Conservation (phyloP, 306 rosid species). For the Ormosia emarginata region DNA sequence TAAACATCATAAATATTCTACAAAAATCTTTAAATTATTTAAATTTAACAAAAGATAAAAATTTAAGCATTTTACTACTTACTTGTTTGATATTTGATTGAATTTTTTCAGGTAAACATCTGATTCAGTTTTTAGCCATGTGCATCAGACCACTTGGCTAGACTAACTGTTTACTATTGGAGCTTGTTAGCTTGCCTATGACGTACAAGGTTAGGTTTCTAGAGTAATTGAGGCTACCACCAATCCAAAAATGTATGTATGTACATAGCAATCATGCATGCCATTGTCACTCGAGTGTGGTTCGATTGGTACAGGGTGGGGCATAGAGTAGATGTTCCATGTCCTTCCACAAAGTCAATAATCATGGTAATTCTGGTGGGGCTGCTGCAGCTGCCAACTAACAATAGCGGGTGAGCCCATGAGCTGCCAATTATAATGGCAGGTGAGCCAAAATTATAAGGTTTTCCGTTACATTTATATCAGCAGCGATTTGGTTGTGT, state of each 20-base stretch:
- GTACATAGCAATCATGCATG: not conserved
- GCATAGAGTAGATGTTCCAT: not conserved
- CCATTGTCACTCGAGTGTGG: not conserved
- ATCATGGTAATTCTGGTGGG: constrained; percentile 2
- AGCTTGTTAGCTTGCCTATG: not conserved
- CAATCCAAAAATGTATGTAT: not conserved
- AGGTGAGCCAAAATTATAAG: constrained; percentile 3
- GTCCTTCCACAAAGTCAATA: not conserved
- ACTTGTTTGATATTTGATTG: not conserved
- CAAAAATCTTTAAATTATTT: not conserved
- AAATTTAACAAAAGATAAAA: not conserved
- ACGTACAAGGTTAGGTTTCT: not conserved
- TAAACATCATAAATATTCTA: not conserved
- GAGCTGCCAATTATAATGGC: constrained; percentile 7
- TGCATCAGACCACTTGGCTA: not conserved
- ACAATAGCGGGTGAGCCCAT: not conserved
- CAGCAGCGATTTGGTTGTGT: not conserved
- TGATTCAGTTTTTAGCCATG: not conserved
- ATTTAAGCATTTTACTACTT: not conserved
- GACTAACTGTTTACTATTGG: not conserved
- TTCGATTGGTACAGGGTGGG: not conserved
- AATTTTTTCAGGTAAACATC: no score
- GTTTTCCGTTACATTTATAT: constrained; percentile 23
- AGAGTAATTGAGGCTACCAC: not conserved
- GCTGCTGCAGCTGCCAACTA: not conserved